phyloP scores from a whole-genome alignment of 441 rosid genomes.

The Arabidopsis hybrid region DNA sequence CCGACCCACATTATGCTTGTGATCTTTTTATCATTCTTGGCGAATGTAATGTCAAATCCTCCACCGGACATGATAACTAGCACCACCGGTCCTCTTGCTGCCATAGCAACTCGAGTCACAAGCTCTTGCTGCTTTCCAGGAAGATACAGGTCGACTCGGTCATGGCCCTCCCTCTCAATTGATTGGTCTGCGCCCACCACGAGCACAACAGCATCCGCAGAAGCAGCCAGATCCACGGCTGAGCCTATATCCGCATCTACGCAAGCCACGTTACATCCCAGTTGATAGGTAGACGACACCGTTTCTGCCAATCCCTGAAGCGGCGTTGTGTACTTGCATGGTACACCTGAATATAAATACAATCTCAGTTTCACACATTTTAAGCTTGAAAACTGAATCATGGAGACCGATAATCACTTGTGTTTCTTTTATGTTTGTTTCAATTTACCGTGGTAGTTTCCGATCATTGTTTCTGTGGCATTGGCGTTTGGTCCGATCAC shows the following conservation, averaged over 20 bases:
- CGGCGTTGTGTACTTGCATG: slow-evolving; percentile 48
- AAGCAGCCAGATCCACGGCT: slow-evolving; percentile 20
- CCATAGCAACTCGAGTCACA: slow-evolving; percentile 69
- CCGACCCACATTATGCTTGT: slow-evolving; percentile 91
- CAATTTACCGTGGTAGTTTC: slow-evolving; percentile 60
- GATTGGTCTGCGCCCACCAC: slow-evolving; percentile 22
- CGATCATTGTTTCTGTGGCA: slow-evolving; percentile 54
- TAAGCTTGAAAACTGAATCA: neutral
- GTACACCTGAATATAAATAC: slow-evolving; percentile 36
- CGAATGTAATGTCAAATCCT: slow-evolving; percentile 76
- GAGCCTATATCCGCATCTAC: neutral
- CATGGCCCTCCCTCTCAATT: slow-evolving; percentile 54
- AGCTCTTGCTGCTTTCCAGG: slow-evolving; percentile 83
- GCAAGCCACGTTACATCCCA: slow-evolving; percentile 49
- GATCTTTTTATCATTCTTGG: slow-evolving; percentile 66
- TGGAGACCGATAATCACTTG: neutral
- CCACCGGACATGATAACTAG: slow-evolving; percentile 92
- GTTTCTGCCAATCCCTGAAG: slow-evolving; percentile 43
- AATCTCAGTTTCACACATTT: neutral
- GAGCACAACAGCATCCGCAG: slow-evolving; percentile 35
- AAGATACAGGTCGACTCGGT: slow-evolving; percentile 61
- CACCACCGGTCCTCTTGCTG: slow-evolving; percentile 78
- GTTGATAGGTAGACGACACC: slow-evolving; percentile 2
- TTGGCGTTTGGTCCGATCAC: slow-evolving; percentile 67
- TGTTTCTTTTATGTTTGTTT: neutral